A percentile compares a stretch with the other conserved stretches of the same genome.
phyloP scores from a whole-genome alignment of 2,329 filamentous ascomycete species.

The Fusarium sp. region DNA sequence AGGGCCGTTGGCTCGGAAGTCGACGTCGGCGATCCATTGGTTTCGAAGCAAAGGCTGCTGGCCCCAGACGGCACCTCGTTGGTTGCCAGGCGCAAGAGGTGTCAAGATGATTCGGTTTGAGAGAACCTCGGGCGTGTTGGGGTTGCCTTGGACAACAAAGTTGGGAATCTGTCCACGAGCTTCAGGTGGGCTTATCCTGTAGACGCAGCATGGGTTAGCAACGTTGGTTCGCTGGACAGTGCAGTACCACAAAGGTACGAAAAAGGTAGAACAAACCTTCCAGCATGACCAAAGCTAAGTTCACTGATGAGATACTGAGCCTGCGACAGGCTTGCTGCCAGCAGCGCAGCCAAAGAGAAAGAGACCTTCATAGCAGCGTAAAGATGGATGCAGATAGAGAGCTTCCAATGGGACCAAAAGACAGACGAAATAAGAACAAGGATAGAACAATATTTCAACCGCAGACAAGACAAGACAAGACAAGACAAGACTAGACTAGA shows the following conservation, averaged over 20 bases:
- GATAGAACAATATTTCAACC: constrained; percentile 11
- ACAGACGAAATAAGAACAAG: constrained; percentile 13
- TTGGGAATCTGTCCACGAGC: constrained; percentile 59
- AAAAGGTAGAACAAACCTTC: constrained; percentile 57
- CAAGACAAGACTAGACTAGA: not conserved
- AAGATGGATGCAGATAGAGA: constrained; percentile 23
- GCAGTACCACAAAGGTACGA: not conserved
- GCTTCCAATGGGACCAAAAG: constrained; percentile 7
- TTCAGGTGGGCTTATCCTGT: constrained; percentile 71
- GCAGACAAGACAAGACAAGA: not conserved
- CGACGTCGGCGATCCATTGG: constrained; percentile 85
- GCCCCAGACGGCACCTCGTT: constrained; percentile 84
- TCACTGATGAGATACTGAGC: constrained; percentile 76
- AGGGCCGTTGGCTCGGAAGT: constrained; percentile 87
- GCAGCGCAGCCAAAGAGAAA: constrained; percentile 52
- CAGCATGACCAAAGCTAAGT: constrained; percentile 79
- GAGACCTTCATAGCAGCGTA: constrained; percentile 57
- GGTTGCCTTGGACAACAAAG: constrained; percentile 65
- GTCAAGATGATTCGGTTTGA: constrained; percentile 94
- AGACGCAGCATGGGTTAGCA: constrained; percentile 15
- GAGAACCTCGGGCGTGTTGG: constrained; percentile 69
- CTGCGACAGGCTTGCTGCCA: constrained; percentile 60
- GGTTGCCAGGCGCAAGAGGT: constrained; percentile 85
- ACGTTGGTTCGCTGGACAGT: not conserved
- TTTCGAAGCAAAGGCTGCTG: constrained; percentile 67